These are phyloP conservation scores for Ceratocystis cubensis DNA, from an alignment of 2,329 filamentous ascomycete genomes.

Conservation along the genomic window DNA sequence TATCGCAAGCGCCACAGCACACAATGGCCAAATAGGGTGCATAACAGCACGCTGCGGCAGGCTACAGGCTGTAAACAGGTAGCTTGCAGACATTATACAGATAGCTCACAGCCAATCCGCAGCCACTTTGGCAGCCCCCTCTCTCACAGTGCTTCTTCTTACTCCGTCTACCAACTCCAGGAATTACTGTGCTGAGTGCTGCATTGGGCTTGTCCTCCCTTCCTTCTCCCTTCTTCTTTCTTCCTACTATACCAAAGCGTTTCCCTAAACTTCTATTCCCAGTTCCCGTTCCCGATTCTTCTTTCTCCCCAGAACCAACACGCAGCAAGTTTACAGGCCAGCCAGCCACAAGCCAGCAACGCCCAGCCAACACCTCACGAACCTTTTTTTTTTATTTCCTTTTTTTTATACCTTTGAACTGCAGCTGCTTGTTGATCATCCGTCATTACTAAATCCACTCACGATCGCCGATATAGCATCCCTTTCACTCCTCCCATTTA, in stretches of 20 bases:
- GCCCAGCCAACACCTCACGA: not conserved
- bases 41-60: too few species aligned
- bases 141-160: constrained; percentile 5
- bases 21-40: not conserved
- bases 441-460: too few species aligned
- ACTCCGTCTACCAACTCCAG: not conserved
- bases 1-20: constrained; percentile 11
- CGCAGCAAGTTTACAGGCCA: not conserved
- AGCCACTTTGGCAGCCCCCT: not conserved
- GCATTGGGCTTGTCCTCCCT: constrained; percentile 2
- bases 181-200: constrained; percentile 10
- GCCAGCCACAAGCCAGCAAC: not conserved
- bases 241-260: not conserved
- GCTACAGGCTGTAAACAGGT: too few species aligned
- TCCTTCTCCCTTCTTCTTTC: constrained; percentile 6
- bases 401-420: too few species aligned
- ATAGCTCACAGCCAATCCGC: not conserved
- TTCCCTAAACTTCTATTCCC: constrained; percentile 8
- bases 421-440: too few species aligned
- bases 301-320: not conserved
- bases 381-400: not conserved
- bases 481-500: too few species aligned
- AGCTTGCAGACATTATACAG: too few species aligned
- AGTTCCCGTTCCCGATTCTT: not conserved
- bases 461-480: too few species aligned